Conservation (phyloP, 2,329 filamentous ascomycete species). For the Ophiocordyceps camponoti-leonardi region DNA sequence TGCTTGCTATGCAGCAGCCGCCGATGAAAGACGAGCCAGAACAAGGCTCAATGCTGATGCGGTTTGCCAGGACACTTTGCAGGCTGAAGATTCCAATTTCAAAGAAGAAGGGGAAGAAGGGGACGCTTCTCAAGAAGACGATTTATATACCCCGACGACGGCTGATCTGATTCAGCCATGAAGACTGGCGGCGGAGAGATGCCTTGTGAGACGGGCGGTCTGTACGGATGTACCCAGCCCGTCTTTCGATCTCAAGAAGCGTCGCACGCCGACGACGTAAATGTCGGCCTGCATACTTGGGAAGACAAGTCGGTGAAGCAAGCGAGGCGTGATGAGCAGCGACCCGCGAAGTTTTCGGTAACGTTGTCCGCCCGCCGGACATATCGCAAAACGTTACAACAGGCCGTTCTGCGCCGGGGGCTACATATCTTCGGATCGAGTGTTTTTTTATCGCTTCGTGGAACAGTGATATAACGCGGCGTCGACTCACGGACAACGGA, state of each 20-base stretch:
- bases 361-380: neutral
- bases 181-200: neutral
- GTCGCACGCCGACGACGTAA: neutral
- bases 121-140: neutral
- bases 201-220: neutral
- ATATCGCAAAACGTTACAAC: neutral
- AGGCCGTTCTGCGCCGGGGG: neutral
- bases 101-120: neutral
- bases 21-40: neutral
- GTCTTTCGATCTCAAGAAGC: neutral
- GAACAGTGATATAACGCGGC: neutral
- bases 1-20: neutral
- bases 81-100: neutral
- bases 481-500: neutral
- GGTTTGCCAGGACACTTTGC: neutral
- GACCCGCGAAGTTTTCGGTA: neutral
- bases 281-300: neutral
- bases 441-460: neutral
- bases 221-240: neutral
- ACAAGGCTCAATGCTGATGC: neutral
- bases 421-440: neutral
- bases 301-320: neutral
- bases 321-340: neutral
- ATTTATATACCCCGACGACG: neutral
- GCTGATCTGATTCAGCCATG: constrained; percentile 4